phyloP scores from a whole-genome alignment of 139 green algal species.

The Tetradesmus obliquus region DNA sequence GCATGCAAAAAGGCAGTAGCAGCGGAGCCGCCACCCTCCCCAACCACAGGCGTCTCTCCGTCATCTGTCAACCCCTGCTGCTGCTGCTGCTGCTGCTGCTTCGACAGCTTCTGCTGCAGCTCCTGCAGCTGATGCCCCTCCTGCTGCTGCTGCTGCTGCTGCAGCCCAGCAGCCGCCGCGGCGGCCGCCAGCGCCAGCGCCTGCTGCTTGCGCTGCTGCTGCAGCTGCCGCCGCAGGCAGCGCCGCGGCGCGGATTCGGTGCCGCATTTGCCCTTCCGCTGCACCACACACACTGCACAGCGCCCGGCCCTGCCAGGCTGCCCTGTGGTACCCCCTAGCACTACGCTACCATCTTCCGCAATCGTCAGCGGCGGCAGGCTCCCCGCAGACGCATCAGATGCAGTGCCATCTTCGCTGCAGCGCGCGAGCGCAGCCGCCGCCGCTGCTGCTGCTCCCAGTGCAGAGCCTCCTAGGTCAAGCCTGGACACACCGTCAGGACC shows the following conservation, averaged over 20 bases:
- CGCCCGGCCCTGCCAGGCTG: conserved; percentile 47
- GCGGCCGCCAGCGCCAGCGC: background rate
- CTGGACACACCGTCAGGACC: background rate
- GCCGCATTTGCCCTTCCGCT: conserved; percentile 77
- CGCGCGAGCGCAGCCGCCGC: background rate
- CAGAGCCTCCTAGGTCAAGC: background rate
- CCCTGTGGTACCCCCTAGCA: conserved; percentile 30
- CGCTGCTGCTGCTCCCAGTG: background rate
- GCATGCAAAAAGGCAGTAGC: background rate
- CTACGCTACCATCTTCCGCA: background rate
- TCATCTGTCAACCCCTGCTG: background rate
- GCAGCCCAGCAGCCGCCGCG: background rate
- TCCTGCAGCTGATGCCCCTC: background rate
- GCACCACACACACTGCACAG: conserved; percentile 73
- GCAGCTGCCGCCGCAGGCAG: conserved; percentile 63
- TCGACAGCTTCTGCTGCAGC: background rate
- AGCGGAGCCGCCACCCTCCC: background rate
- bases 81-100: background rate
- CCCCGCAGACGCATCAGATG: background rate
- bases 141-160: background rate
- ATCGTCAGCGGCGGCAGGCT: background rate
- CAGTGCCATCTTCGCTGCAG: background rate
- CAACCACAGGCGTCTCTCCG: background rate
- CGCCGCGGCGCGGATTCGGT: conserved; percentile 67
- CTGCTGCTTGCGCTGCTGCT: conserved; percentile 31